A percentile compares a stretch with the other conserved stretches of the same genome.
Evolutionary conservation across 2,329 filamentous ascomycete species (phyloP).

Genomic region (Coniochaeta sp.): DNA sequence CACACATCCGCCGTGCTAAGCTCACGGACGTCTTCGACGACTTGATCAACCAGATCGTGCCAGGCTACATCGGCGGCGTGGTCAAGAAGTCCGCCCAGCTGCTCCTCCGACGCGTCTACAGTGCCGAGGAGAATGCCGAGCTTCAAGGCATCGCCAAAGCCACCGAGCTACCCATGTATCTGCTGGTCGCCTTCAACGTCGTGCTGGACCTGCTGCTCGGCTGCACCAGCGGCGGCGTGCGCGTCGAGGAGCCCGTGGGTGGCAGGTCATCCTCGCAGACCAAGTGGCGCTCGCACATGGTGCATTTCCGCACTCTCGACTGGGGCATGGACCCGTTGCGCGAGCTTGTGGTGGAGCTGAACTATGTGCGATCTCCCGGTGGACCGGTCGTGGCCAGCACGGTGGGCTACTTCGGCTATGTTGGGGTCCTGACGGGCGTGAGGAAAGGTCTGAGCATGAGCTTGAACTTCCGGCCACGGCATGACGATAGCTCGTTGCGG

Average conservation of each 20-base stretch:
- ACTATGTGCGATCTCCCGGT: conserved; percentile 30
- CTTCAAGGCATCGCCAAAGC: conserved; percentile 47
- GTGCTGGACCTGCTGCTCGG: conserved; percentile 57
- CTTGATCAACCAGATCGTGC: conserved; percentile 4
- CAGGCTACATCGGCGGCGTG: conserved; percentile 2
- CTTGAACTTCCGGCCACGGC: conserved; percentile 34
- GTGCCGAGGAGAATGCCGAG: conserved; percentile 51
- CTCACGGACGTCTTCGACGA: conserved; percentile 22
- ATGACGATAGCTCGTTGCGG: conserved; percentile 13
- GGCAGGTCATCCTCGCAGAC: conserved; percentile 27
- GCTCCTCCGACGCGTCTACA: conserved; percentile 41
- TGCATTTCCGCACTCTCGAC: conserved; percentile 50
- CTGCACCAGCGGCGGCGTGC: conserved; percentile 45
- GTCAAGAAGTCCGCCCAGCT: conserved; percentile 27
- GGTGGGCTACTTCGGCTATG: conserved; percentile 40
- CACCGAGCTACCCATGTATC: conserved; percentile 45
- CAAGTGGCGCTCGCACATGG: conserved; percentile 22
- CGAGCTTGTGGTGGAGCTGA: conserved; percentile 40
- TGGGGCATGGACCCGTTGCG: conserved; percentile 46
- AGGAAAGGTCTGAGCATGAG: conserved; percentile 35
- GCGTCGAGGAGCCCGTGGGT: conserved; percentile 14
- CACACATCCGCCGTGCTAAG: conserved; percentile 9
- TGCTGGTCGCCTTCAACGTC: conserved; percentile 56
- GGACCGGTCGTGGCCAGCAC: conserved; percentile 32
- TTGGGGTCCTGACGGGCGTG: conserved; percentile 41